Percentiles rank a stretch among this genome's conserved stretches.
Conservation (phyloP, 1,284 basidiomycete genomes). For the Malassezia cuniculi region DNA sequence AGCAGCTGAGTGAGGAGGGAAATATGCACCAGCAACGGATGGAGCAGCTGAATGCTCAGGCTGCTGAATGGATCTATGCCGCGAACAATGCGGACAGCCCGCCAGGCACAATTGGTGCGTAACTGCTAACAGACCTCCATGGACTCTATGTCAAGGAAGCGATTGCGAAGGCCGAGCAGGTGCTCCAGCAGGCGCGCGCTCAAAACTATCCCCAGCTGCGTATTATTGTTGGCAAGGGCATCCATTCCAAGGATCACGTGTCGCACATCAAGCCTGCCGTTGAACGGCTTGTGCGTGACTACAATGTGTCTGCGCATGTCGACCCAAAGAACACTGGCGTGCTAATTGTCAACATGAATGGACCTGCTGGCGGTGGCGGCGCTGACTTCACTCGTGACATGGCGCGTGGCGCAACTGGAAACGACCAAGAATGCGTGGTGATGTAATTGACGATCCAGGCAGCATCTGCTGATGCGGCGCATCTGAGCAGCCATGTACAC, state of each 20-base stretch:
- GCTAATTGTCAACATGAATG: slow-evolving; percentile 63
- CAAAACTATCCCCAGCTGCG: slow-evolving; percentile 60
- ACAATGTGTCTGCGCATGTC: slow-evolving; percentile 51
- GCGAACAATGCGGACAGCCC: slow-evolving; percentile 34
- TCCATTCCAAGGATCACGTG: slow-evolving; percentile 66
- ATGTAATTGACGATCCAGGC: no score
- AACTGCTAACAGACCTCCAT: slow-evolving; percentile 70
- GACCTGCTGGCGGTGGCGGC: slow-evolving; percentile 44
- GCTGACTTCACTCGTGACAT: slow-evolving; percentile 34
- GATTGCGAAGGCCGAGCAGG: slow-evolving; percentile 47
- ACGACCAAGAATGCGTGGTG: slow-evolving; percentile 19
- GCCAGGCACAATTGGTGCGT: slow-evolving; percentile 18
- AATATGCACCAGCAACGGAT: slow-evolving; percentile 68
- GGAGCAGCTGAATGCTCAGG: slow-evolving; percentile 69
- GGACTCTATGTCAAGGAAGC: slow-evolving; percentile 81
- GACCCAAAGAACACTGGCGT: slow-evolving; percentile 77
- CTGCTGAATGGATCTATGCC: slow-evolving; percentile 75
- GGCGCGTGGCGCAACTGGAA: slow-evolving; percentile 30
- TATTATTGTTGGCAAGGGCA: slow-evolving; percentile 71
- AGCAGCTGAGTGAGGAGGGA: slow-evolving; percentile 69
- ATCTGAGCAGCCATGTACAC: no score
- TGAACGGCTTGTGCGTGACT: slow-evolving; percentile 72
- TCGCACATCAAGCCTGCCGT: slow-evolving; percentile 90
- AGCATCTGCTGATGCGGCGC: slow-evolving; percentile 2
- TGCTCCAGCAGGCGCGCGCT: slow-evolving; percentile 57